A percentile compares a stretch with the other conserved stretches of the same genome.
These are phyloP conservation scores for Neostapfia colusana DNA, from an alignment of 176 grass and related monocot genomes.

Conservation along the genomic window DNA sequence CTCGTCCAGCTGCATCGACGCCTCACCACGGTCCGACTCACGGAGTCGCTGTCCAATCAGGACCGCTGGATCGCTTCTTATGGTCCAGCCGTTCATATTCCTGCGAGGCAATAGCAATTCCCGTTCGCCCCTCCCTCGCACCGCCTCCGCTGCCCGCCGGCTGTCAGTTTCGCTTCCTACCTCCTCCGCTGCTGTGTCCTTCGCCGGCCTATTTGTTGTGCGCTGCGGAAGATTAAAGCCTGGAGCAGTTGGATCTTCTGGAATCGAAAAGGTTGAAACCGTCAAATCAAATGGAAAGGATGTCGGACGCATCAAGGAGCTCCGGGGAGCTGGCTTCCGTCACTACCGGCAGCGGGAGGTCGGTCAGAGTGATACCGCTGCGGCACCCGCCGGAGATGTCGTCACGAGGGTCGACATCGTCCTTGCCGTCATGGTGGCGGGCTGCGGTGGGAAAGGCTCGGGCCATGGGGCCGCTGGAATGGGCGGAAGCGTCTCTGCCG, in stretches of 20 bases:
- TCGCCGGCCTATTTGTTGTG: background rate
- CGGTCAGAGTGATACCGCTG: constrained; percentile 73
- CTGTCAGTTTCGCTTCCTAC: background rate
- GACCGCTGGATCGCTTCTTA: background rate
- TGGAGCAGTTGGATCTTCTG: background rate
- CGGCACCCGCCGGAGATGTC: constrained; percentile 48
- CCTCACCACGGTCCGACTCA: background rate
- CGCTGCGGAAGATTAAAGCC: background rate
- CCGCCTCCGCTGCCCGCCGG: background rate
- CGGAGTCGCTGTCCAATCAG: background rate
- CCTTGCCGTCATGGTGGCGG: constrained; percentile 22
- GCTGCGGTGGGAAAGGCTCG: constrained; percentile 44
- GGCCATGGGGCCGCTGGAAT: constrained; percentile 58
- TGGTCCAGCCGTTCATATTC: background rate
- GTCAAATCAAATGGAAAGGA: constrained; percentile 44
- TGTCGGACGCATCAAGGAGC: constrained; percentile 57
- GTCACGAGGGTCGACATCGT: background rate
- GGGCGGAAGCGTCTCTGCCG: constrained; percentile 58
- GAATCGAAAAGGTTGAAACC: background rate
- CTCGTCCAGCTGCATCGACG: constrained; percentile 5
- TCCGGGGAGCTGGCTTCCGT: constrained; percentile 34
- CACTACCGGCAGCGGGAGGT: constrained; percentile 31
- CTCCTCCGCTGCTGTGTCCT: too few species aligned
- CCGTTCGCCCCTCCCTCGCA: background rate
- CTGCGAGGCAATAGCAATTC: background rate